phyloP scores from a whole-genome alignment of 2,329 filamentous ascomycete species.

The Sporothrix pallida region DNA sequence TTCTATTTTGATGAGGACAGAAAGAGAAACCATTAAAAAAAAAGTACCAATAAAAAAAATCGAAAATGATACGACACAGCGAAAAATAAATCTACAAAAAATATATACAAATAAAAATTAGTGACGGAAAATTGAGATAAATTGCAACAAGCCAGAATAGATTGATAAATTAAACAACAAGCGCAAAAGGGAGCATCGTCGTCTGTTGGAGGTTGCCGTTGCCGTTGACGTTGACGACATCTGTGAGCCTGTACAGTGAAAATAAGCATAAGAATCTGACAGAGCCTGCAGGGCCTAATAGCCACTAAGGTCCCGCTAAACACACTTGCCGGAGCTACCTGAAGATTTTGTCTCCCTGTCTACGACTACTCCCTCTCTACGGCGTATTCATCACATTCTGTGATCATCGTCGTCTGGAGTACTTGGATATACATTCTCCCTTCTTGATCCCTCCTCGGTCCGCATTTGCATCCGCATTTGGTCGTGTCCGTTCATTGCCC shows the following conservation, averaged over 20 bases:
- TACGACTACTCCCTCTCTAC: neutral
- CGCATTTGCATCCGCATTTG: neutral
- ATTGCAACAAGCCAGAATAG: neutral
- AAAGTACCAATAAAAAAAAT: too few species aligned
- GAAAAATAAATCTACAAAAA: neutral
- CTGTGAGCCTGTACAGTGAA: neutral
- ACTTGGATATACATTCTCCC: too few species aligned
- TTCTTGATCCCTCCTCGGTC: neutral
- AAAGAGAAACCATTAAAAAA: too few species aligned
- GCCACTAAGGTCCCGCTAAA: neutral
- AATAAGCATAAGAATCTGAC: constrained; percentile 10
- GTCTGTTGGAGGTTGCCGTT: neutral
- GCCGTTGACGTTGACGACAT: neutral
- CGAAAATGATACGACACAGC: too few species aligned
- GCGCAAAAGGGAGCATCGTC: too few species aligned
- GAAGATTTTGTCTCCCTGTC: neutral
- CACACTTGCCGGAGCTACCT: neutral
- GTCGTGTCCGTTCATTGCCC: too few species aligned
- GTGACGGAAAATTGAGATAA: too few species aligned
- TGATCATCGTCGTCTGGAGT: too few species aligned
- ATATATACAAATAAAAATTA: neutral
- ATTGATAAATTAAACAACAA: neutral
- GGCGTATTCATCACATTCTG: too few species aligned
- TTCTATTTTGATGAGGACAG: too few species aligned
- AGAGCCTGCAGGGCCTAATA: neutral